Base-by-base conservation (phyloP, 192 early-diverging fungal genomes). In the Umbelopsis isabellina region DNA sequence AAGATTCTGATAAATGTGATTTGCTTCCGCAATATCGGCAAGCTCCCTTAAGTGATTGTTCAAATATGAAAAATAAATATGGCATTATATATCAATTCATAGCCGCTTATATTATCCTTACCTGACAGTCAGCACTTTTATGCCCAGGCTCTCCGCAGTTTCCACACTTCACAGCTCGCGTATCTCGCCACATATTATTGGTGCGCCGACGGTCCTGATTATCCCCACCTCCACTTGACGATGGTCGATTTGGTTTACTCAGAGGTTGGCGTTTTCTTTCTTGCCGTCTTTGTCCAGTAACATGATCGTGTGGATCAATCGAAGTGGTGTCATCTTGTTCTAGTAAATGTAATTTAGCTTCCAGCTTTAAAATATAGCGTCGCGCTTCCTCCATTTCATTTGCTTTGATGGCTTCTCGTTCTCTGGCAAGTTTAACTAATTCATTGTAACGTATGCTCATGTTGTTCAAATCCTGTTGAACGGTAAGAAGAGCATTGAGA, bases 61-160 rank as follows among this genome's bases (percentile, higher is more conserved):
- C 7, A 15, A 13, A 35, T 12, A 61, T 16, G 23, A 61, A 23
- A 13, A 48, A 10, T 71, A 1, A 51, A 15, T 64, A 22, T 20
- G 23, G 2, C 2, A 37, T 51, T 20, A 46, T 4, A 20, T 37
- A 12, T 20, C 55, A 45, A 66, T 35, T 18, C 20, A 1, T 10
- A 51, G 7, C 22, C 22, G 4, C 30, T 27, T 61, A 16, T 49
- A 48, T 18, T 9, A 30, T 30, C 16, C 33, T 49, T 69, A 74
- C 71, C 35, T 71, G 73, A 61, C 84, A 85, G 5, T 79, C 79
- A 21, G 76, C 48, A 52, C 85, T 86, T 22, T 68, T 47, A 65
- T 86, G 85, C 7, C 83, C 81, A 46, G 74, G 35, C 51, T 80
- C 79, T 12, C 80, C 84, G 51, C 84, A 86, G 49, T 86, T 84